Conservation (phyloP, 208 protist genomes). For the Trypanosoma theileri region DNA sequence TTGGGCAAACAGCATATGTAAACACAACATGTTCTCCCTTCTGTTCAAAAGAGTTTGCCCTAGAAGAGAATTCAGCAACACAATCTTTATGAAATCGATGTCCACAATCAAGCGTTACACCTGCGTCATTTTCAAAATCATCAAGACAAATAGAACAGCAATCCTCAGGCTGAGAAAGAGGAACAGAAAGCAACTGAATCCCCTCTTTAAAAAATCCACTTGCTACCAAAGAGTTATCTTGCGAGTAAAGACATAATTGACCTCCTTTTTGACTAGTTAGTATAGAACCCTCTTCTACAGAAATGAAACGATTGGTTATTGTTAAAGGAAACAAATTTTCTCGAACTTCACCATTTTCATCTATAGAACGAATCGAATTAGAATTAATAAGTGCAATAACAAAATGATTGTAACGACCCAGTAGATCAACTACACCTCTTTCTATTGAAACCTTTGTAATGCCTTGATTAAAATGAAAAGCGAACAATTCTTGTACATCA, state of each 20-base stretch:
- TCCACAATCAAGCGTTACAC: slow-evolving; percentile 83
- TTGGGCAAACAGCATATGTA: slow-evolving; percentile 79
- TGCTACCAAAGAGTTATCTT: not conserved
- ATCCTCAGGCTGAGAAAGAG: slow-evolving; percentile 21
- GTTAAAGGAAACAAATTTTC: slow-evolving; percentile 15
- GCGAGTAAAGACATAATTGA: slow-evolving; percentile 13
- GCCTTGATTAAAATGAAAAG: slow-evolving; percentile 72
- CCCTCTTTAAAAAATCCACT: not conserved
- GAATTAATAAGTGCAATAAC: slow-evolving; percentile 21
- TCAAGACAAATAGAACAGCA: slow-evolving; percentile 80
- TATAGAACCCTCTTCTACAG: slow-evolving; percentile 2
- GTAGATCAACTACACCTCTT: slow-evolving; percentile 17
- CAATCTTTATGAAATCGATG: slow-evolving; percentile 85
- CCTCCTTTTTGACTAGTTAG: slow-evolving; percentile 3
- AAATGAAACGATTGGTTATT: slow-evolving; percentile 21
- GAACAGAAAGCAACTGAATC: slow-evolving; percentile 9
- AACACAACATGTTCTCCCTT: slow-evolving; percentile 84
- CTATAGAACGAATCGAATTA: slow-evolving; percentile 12
- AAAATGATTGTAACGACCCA: slow-evolving; percentile 43
- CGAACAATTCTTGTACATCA: slow-evolving; percentile 37
- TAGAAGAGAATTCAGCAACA: slow-evolving; percentile 63
- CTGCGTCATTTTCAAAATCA: slow-evolving; percentile 68
- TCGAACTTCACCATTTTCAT: slow-evolving; percentile 22
- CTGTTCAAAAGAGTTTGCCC: slow-evolving; percentile 59
- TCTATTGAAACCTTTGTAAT: slow-evolving; percentile 29